These are phyloP conservation scores for Podila clonocystis DNA, from an alignment of 192 early-diverging fungal genomes.

Conservation along the genomic window DNA sequence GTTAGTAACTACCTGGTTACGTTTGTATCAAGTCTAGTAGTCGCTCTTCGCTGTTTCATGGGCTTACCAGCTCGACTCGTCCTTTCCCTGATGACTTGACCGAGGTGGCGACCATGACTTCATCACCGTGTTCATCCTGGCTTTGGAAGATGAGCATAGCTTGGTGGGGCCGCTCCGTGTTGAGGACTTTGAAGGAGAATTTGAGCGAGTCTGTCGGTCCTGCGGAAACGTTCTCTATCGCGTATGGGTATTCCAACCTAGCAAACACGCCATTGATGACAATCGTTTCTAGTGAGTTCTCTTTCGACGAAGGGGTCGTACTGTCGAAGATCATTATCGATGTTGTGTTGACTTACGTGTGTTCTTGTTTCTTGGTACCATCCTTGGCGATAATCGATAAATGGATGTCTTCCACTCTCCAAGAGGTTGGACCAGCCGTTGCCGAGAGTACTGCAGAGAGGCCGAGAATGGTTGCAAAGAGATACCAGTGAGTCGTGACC, in stretches of 20 bases:
- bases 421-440: slow-evolving; percentile 17
- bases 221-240: neutral
- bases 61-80: slow-evolving; percentile 41
- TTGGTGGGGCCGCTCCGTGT: slow-evolving; percentile 37
- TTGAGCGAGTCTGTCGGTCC: slow-evolving; percentile 28
- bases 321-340: neutral
- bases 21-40: too few species aligned
- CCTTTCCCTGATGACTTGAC: slow-evolving; percentile 51
- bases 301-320: too few species aligned
- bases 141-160: slow-evolving; percentile 49
- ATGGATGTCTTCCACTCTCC: slow-evolving; percentile 38
- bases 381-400: slow-evolving; percentile 17
- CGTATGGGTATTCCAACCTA: slow-evolving; percentile 46
- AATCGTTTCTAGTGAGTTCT: too few species aligned
- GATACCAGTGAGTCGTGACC: too few species aligned
- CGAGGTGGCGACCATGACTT: slow-evolving; percentile 37
- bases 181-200: slow-evolving; percentile 46
- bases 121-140: slow-evolving; percentile 44
- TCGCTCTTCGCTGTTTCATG: too few species aligned
- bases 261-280: too few species aligned
- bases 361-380: slow-evolving; percentile 31
- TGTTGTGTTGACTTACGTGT: slow-evolving; percentile 14
- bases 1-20: too few species aligned
- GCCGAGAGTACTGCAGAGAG: too few species aligned
- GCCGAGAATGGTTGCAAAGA: too few species aligned